These are phyloP conservation scores for Cudoniella acicularis DNA, from an alignment of 495 filamentous ascomycete species.

Conservation along the genomic window DNA sequence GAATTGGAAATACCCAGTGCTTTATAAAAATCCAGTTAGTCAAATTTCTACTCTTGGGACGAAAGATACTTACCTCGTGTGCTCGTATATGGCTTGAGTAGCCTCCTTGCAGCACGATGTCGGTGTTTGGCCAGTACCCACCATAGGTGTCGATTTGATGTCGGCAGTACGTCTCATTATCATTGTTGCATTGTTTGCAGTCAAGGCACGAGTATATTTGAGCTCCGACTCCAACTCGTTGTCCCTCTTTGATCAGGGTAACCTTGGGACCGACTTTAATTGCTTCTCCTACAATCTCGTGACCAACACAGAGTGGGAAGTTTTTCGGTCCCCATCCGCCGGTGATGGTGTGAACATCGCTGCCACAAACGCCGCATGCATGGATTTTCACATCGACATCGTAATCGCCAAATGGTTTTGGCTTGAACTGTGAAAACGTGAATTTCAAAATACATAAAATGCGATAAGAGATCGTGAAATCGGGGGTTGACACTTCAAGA, in stretches of 20 bases:
- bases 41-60: neutral
- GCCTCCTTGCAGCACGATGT: constrained; percentile 44
- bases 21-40: neutral
- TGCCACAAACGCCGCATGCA: constrained; percentile 51
- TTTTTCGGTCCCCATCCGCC: constrained; percentile 47
- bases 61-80: constrained; percentile 35
- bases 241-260: constrained; percentile 44
- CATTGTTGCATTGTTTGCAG: constrained; percentile 51
- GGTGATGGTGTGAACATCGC: constrained; percentile 49
- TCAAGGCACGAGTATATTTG: constrained; percentile 47
- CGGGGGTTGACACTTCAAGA: neutral
- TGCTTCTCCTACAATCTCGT: constrained; percentile 26
- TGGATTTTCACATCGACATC: constrained; percentile 50
- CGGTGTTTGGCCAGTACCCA: constrained; percentile 46
- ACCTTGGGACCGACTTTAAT: constrained; percentile 49
- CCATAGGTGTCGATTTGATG: constrained; percentile 49
- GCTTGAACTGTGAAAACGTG: constrained; percentile 20
- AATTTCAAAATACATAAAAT: no score
- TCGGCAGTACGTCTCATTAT: constrained; percentile 52
- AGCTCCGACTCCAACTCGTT: constrained; percentile 51
- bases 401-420: constrained; percentile 52
- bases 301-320: constrained; percentile 48
- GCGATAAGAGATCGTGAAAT: neutral
- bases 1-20: constrained; percentile 67
- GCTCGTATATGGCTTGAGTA: constrained; percentile 49